Conservation (phyloP, 148 eudicot genomes). For the Fagopyrum tataricum region DNA sequence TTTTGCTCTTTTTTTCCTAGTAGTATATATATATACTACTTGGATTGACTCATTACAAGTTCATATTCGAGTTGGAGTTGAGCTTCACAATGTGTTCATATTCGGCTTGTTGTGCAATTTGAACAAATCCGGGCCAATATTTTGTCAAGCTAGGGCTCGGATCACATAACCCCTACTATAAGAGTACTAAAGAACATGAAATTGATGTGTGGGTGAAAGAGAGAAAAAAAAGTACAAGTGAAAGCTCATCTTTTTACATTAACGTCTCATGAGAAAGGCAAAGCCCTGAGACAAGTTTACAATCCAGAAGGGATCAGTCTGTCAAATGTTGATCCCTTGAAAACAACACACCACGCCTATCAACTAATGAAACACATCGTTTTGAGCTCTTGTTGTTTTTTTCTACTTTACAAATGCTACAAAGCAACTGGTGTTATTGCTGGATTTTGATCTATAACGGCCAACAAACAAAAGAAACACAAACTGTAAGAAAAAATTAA, state of each 20-base stretch:
- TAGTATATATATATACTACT: no score
- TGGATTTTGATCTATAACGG: constrained; percentile 1
- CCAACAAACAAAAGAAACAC: neutral
- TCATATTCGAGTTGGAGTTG: no score
- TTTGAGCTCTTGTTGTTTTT: neutral
- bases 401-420: neutral
- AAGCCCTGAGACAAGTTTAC: constrained; percentile 6
- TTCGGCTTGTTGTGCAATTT: no score
- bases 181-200: neutral
- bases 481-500: neutral
- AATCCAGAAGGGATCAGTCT: neutral
- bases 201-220: neutral
- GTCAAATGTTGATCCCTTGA: neutral
- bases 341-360: neutral
- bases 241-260: constrained; percentile 10
- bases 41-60: no score
- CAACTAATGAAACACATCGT: neutral
- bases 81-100: no score
- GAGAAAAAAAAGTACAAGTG: neutral
- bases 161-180: no score
- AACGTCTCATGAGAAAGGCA: neutral
- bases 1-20: no score
- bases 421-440: constrained; percentile 14
- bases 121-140: no score
- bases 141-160: no score